These are phyloP conservation scores for Paramecium sonneborni DNA, from an alignment of 73 alveolate species.

Conservation along the genomic window DNA sequence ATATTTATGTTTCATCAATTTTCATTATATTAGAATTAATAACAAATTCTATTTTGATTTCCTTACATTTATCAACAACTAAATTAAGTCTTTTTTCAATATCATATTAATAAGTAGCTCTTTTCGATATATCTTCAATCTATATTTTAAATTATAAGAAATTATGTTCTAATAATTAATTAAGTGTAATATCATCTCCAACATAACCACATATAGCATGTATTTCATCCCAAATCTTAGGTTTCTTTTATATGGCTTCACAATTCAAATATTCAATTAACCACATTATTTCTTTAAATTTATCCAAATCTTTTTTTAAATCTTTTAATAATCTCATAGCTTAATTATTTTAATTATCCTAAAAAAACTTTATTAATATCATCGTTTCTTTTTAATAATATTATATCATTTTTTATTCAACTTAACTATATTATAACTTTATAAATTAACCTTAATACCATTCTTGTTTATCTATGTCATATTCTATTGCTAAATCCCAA, in stretches of 20 bases:
- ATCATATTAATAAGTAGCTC: slow-evolving; percentile 82
- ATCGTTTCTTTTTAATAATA: slow-evolving; percentile 73
- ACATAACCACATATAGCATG: slow-evolving; percentile 70
- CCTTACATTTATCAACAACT: slow-evolving; percentile 77
- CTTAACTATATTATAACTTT: slow-evolving; percentile 68
- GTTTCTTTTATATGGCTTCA: slow-evolving; percentile 87
- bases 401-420: slow-evolving; percentile 70
- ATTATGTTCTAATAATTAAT: slow-evolving; percentile 79
- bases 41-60: slow-evolving; percentile 72
- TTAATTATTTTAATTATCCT: slow-evolving; percentile 78
- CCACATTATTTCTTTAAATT: slow-evolving; percentile 87
- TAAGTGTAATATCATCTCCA: slow-evolving; percentile 84
- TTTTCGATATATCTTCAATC: slow-evolving; percentile 89
- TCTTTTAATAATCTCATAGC: slow-evolving; percentile 85
- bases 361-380: slow-evolving; percentile 72
- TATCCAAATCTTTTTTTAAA: slow-evolving; percentile 86
- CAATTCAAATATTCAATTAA: slow-evolving; percentile 90
- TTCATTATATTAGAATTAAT: slow-evolving; percentile 77
- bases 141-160: slow-evolving; percentile 81
- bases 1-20: slow-evolving; percentile 79
- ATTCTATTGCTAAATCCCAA: slow-evolving; percentile 81
- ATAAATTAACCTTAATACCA: slow-evolving; percentile 73
- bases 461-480: slow-evolving; percentile 68
- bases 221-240: slow-evolving; percentile 91
- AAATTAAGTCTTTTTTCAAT: slow-evolving; percentile 77